Conservation (phyloP, 1,284 basidiomycete species). For the Mycena citricolor region DNA sequence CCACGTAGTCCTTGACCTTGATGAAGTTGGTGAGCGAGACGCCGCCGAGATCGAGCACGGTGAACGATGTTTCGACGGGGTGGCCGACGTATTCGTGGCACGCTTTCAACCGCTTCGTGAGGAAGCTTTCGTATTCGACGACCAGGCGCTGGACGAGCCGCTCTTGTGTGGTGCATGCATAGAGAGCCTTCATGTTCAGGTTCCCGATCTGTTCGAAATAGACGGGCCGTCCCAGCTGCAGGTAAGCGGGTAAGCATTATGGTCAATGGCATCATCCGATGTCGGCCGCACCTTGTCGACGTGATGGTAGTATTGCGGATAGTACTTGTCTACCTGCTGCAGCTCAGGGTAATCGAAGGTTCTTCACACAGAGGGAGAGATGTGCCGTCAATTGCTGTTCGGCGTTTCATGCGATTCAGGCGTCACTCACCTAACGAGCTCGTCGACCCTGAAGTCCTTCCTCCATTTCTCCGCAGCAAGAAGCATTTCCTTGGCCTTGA, state of each 20-base stretch:
- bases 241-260: background rate
- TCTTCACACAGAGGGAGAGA: conserved; percentile 46
- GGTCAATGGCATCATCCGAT: background rate
- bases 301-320: conserved; percentile 93
- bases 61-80: conserved; percentile 97
- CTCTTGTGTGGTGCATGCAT: conserved; percentile 81
- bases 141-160: conserved; percentile 90
- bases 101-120: conserved; percentile 79
- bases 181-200: conserved; percentile 84
- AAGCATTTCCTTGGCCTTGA: conserved; percentile 82
- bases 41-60: conserved; percentile 90
- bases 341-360: conserved; percentile 90
- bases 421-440: conserved; percentile 70
- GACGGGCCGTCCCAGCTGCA: conserved; percentile 88
- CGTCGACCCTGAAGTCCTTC: conserved; percentile 84
- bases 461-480: conserved; percentile 86
- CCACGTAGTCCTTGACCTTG: conserved; percentile 91
- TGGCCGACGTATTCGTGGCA: conserved; percentile 75
- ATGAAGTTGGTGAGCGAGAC: conserved; percentile 87
- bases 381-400: background rate
- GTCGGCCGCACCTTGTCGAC: background rate
- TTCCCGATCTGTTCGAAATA: conserved; percentile 89
- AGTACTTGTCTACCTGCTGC: conserved; percentile 84
- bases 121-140: conserved; percentile 91
- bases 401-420: conserved; percentile 6